Conservation (phyloP, 2,329 filamentous ascomycete species). For the Exophiala bonariae region DNA sequence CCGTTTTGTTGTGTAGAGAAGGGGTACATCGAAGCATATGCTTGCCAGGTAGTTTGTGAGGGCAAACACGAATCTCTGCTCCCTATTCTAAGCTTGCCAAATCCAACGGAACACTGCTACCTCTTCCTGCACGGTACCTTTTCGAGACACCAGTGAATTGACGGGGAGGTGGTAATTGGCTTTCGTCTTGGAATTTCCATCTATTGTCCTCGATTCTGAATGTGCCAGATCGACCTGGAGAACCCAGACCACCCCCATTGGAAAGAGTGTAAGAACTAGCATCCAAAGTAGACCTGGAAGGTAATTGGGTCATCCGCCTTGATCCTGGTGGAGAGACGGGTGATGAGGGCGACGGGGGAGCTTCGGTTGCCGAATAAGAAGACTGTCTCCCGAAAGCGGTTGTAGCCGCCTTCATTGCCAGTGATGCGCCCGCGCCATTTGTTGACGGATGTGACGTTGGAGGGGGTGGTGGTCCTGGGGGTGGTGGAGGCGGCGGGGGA, state of each 20-base stretch:
- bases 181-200: constrained; percentile 86
- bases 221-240: constrained; percentile 14
- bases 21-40: not conserved
- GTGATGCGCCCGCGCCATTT: constrained; percentile 39
- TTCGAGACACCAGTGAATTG: constrained; percentile 73
- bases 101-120: constrained; percentile 91
- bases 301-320: constrained; percentile 43
- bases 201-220: constrained; percentile 68
- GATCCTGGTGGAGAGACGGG: constrained; percentile 42
- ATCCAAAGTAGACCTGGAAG: constrained; percentile 65
- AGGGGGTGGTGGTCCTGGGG: constrained; percentile 31
- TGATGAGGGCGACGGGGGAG: constrained; percentile 43
- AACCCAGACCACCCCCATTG: constrained; percentile 51
- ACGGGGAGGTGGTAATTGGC: constrained; percentile 78
- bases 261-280: constrained; percentile 74
- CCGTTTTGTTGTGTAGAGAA: no score
- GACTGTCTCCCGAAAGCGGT: constrained; percentile 53
- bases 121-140: constrained; percentile 84
- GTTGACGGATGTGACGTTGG: constrained; percentile 38
- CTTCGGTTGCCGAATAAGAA: constrained; percentile 35
- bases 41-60: not conserved
- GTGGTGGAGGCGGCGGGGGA: constrained; percentile 40
- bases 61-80: no score
- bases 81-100: constrained; percentile 43
- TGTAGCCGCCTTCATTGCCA: constrained; percentile 60